phyloP scores from a whole-genome alignment of 225 moss, liverwort and hornwort genomes.

The Bryum argenteum region DNA sequence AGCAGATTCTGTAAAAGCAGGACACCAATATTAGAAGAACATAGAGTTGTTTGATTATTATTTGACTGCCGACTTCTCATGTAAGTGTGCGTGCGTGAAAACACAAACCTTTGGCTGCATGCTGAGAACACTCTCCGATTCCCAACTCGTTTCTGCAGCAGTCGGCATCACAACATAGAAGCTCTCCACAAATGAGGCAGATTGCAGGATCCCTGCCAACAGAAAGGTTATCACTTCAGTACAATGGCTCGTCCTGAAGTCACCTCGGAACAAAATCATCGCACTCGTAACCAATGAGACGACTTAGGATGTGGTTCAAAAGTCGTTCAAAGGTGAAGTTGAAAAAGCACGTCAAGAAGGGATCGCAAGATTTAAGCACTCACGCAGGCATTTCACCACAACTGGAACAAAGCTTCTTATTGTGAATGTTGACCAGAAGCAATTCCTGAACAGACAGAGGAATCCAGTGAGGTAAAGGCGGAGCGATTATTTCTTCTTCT shows the following conservation, averaged over 20 bases:
- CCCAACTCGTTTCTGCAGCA: conserved; percentile 38
- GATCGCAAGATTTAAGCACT: conserved; percentile 22
- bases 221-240: not conserved
- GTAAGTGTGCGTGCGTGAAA: not conserved
- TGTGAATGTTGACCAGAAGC: conserved; percentile 52
- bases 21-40: too few species aligned
- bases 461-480: not conserved
- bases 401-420: conserved; percentile 23
- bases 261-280: not conserved
- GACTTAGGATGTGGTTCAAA: conserved; percentile 3
- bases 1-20: conserved; percentile 46
- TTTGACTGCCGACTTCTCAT: too few species aligned
- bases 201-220: conserved; percentile 57
- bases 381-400: conserved; percentile 42
- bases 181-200: conserved; percentile 54
- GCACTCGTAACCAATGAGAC: conserved; percentile 2
- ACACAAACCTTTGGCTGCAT: conserved; percentile 50
- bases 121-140: conserved; percentile 54
- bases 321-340: not conserved
- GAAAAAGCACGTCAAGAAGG: not conserved
- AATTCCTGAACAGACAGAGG: conserved; percentile 47
- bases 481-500: not conserved
- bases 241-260: not conserved
- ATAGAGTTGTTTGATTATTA: too few species aligned
- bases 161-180: conserved; percentile 43